Percentiles rank a stretch among this genome's conserved stretches.
phyloP scores from a whole-genome alignment of 352 stramenopile genomes.

The Pythium aphanidermatum region DNA sequence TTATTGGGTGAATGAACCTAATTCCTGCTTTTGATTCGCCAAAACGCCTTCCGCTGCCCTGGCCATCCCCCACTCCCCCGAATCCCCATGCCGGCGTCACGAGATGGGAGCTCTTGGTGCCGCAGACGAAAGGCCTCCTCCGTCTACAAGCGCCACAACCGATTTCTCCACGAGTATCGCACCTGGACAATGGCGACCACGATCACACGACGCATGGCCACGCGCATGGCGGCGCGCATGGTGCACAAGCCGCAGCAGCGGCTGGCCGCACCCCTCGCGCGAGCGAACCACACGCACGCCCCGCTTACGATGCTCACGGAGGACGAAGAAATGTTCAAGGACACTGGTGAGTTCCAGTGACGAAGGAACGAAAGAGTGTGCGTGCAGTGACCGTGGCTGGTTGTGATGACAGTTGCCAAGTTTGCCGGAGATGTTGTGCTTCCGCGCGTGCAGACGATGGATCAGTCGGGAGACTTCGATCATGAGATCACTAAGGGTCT shows the following conservation, averaged over 20 bases:
- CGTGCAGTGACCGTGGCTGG: neutral
- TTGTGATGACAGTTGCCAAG: constrained; percentile 42
- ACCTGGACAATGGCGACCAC: constrained; percentile 17
- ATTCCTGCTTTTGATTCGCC: constrained; percentile 4
- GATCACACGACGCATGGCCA: constrained; percentile 11
- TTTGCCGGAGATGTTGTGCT: constrained; percentile 84
- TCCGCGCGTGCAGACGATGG: constrained; percentile 91
- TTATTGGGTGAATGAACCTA: constrained; percentile 15
- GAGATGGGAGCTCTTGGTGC: too few species aligned
- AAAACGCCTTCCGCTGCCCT: constrained; percentile 1
- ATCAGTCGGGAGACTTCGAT: constrained; percentile 87
- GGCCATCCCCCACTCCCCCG: neutral
- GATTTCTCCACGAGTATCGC: constrained; percentile 3
- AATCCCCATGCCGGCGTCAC: too few species aligned
- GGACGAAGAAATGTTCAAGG: constrained; percentile 78
- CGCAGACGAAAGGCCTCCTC: constrained; percentile 4
- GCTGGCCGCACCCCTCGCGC: neutral
- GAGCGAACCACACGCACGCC: constrained; percentile 19
- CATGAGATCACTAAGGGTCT: constrained; percentile 86
- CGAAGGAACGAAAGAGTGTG: neutral
- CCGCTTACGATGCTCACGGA: constrained; percentile 68
- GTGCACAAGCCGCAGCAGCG: constrained; percentile 3
- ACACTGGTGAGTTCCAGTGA: constrained; percentile 46
- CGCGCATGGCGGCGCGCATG: constrained; percentile 5
- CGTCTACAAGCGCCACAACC: constrained; percentile 1